Conservation (phyloP, 2,329 filamentous ascomycete genomes). For the Arthrobotrys entomopaga region DNA sequence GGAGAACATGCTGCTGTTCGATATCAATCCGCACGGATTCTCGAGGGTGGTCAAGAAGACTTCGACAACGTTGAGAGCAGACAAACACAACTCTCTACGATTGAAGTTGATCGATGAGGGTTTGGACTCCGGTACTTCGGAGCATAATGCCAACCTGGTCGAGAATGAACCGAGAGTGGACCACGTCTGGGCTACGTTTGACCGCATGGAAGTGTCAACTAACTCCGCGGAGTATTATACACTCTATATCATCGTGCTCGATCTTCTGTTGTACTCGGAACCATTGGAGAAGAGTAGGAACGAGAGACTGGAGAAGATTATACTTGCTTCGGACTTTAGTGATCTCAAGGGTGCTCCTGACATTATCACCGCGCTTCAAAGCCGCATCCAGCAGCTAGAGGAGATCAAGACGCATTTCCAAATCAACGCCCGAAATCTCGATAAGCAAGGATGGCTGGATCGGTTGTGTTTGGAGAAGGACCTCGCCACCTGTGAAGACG, state of each 20-base stretch:
- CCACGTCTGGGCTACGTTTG: conserved; percentile 96
- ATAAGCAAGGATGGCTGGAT: conserved; percentile 91
- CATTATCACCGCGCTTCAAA: conserved; percentile 89
- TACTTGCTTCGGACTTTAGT: conserved; percentile 98
- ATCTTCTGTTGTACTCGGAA: conserved; percentile 94
- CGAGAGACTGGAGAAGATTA: conserved; percentile 96
- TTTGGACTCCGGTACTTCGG: conserved; percentile 66
- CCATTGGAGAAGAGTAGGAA: conserved; percentile 96
- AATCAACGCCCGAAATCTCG: conserved; percentile 85
- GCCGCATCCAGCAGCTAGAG: conserved; percentile 90
- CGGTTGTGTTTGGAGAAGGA: conserved; percentile 88
- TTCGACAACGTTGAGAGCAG: conserved; percentile 90
- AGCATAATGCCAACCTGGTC: conserved; percentile 66
- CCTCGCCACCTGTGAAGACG: conserved; percentile 88
- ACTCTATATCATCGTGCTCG: conserved; percentile 96
- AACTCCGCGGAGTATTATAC: conserved; percentile 98
- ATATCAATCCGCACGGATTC: conserved; percentile 95
- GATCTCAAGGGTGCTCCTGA: conserved; percentile 92
- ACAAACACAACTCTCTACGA: conserved; percentile 97
- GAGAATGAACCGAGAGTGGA: conserved; percentile 83
- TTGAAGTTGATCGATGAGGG: conserved; percentile 94
- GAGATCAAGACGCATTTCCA: conserved; percentile 98
- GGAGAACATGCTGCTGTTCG: conserved; percentile 98
- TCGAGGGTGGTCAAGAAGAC: conserved; percentile 96
- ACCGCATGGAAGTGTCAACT: conserved; percentile 90